Percentiles rank a stretch among this genome's conserved stretches.
These are phyloP conservation scores for Fusarium euwallaceae DNA, from an alignment of 2,329 filamentous ascomycete species.

Conservation along the genomic window DNA sequence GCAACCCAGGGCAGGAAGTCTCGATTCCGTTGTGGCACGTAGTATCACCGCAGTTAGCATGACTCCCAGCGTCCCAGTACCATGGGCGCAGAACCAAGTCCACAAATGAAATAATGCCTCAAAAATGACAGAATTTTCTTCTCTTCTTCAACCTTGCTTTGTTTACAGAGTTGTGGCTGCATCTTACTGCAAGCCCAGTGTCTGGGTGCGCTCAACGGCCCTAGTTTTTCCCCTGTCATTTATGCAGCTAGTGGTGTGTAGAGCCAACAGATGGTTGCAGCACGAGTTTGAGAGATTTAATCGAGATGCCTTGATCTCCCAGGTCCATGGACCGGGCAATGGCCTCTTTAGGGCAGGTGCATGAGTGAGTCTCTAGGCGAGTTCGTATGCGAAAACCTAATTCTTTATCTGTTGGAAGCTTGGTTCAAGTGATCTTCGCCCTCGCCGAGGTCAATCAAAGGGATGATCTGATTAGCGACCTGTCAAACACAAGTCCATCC, in stretches of 20 bases:
- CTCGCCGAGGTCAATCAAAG: not conserved
- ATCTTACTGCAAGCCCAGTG: not conserved
- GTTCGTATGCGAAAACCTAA: not conserved
- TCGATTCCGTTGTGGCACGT: not conserved
- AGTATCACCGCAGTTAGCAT: not conserved
- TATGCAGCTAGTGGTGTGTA: slow-evolving; percentile 1
- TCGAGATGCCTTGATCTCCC: not conserved
- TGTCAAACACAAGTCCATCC: not conserved
- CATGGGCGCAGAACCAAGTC: not conserved
- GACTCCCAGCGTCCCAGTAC: not conserved
- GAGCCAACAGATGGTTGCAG: not conserved
- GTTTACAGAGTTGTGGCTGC: not conserved
- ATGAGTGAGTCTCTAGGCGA: not conserved
- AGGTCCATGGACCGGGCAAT: not conserved
- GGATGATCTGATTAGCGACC: not conserved
- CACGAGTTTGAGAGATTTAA: not conserved
- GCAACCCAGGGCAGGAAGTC: not conserved
- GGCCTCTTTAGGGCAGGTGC: not conserved
- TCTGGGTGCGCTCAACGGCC: not conserved
- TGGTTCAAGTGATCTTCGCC: not conserved
- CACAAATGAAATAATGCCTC: not conserved
- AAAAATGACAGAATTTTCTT: not conserved
- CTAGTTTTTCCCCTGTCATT: not conserved
- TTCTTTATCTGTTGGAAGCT: not conserved
- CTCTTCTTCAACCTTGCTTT: not conserved